phyloP scores from a whole-genome alignment of 805 yeast species.

The Pichia exigua region DNA sequence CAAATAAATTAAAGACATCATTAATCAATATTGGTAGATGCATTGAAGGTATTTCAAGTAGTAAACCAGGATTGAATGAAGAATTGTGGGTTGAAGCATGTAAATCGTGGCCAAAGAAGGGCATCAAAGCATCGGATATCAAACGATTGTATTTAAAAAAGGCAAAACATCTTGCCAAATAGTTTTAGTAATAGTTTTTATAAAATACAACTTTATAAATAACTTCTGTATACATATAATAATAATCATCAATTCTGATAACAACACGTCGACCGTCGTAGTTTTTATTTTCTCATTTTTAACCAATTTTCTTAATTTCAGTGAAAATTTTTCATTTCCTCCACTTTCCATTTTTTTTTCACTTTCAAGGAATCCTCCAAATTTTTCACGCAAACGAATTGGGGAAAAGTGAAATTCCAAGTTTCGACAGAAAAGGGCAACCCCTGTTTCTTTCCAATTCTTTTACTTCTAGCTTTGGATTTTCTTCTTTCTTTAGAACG shows the following conservation, averaged over 20 bases:
- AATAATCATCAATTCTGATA: too few species aligned
- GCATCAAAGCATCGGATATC: constrained; percentile 24
- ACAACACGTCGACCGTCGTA: neutral
- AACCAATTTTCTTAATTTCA: neutral
- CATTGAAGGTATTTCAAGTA: constrained; percentile 22
- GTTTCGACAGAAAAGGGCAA: neutral
- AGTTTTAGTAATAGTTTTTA: neutral
- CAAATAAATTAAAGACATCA: constrained; percentile 22
- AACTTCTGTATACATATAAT: neutral
- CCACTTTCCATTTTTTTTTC: too few species aligned
- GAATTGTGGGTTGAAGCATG: constrained; percentile 27
- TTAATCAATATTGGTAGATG: constrained; percentile 25
- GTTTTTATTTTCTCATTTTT: neutral
- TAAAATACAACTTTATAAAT: neutral
- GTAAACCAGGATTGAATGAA: constrained; percentile 16
- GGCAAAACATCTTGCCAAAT: constrained; percentile 11
- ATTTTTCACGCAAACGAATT: neutral
- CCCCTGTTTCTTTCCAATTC: neutral
- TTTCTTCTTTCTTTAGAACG: constrained; percentile 5
- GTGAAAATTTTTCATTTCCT: neutral
- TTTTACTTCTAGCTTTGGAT: neutral
- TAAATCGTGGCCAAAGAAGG: constrained; percentile 29
- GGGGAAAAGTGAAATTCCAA: neutral
- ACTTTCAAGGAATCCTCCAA: neutral
- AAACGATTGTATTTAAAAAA: constrained; percentile 28